Evolutionary conservation across 192 early-diverging fungal species (phyloP).

Genomic region (Geosiphon pyriformis): DNA sequence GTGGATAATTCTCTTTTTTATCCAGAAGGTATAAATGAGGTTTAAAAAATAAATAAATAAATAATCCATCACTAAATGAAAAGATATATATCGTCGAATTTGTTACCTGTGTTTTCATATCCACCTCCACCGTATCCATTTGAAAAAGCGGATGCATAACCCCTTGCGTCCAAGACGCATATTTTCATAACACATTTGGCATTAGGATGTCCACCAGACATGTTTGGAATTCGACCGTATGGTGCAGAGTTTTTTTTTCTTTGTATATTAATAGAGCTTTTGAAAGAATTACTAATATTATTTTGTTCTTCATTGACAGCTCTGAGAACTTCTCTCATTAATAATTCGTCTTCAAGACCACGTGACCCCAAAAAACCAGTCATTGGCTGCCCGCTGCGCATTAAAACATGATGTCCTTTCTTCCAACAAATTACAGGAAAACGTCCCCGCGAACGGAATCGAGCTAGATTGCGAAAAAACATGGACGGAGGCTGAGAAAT

Average conservation of each 20-base stretch:
- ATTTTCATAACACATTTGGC: slow-evolving; percentile 26
- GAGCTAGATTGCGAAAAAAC: slow-evolving; percentile 28
- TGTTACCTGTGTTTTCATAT: slow-evolving; percentile 35
- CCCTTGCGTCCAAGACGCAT: slow-evolving; percentile 39
- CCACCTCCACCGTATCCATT: slow-evolving; percentile 36
- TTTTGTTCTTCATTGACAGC: slow-evolving; percentile 26
- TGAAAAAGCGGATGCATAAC: slow-evolving; percentile 29
- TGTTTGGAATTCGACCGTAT: neutral
- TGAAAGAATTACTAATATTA: neutral
- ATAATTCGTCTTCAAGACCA: slow-evolving; percentile 36
- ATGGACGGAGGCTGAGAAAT: neutral
- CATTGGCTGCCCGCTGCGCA: slow-evolving; percentile 43
- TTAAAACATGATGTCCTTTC: slow-evolving; percentile 30
- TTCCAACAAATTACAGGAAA: slow-evolving; percentile 42
- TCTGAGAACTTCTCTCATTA: slow-evolving; percentile 32
- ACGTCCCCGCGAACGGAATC: slow-evolving; percentile 31
- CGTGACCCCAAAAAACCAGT: slow-evolving; percentile 35
- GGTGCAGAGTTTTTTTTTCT: neutral
- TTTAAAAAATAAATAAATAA: too few relatives aligned
- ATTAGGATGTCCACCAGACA: neutral
- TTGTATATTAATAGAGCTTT: neutral
- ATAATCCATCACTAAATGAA: too few relatives aligned
- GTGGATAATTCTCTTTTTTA: slow-evolving; percentile 31
- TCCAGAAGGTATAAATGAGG: neutral
- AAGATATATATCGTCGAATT: neutral